A percentile compares a stretch with the other conserved stretches of the same genome.
phyloP scores from a whole-genome alignment of 208 protist species.

The Trypanosoma scelopori region DNA sequence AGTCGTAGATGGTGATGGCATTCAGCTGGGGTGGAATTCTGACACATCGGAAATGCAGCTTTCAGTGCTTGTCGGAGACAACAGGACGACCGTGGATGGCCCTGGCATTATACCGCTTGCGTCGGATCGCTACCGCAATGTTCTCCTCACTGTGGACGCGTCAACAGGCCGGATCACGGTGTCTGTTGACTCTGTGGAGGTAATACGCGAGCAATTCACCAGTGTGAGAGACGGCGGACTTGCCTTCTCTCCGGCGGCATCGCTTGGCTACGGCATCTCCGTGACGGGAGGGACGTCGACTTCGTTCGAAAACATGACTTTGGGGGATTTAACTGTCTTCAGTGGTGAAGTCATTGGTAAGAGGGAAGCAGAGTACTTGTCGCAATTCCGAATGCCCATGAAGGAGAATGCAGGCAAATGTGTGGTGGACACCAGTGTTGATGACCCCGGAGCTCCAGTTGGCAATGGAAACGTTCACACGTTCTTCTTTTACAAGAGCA shows the following conservation, averaged over 20 bases:
- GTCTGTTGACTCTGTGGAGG: constrained; percentile 12
- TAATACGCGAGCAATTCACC: background rate
- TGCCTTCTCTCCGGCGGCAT: constrained; percentile 5
- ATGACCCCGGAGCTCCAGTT: background rate
- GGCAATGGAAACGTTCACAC: constrained; percentile 3
- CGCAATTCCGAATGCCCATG: constrained; percentile 9
- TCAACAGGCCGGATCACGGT: constrained; percentile 4
- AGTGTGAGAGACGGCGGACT: background rate
- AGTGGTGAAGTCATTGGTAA: background rate
- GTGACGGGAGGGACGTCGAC: background rate
- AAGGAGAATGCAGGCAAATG: background rate
- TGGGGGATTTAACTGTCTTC: constrained; percentile 12
- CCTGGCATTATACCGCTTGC: constrained; percentile 12
- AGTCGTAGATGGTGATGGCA: constrained; percentile 3
- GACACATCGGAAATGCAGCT: background rate
- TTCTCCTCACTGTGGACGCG: constrained; percentile 12
- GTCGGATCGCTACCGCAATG: constrained; percentile 3
- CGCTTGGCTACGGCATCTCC: constrained; percentile 13
- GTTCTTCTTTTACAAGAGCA: constrained; percentile 13
- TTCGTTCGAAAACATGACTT: background rate
- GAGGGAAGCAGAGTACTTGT: constrained; percentile 5
- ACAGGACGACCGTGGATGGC: background rate
- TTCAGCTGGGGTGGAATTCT: constrained; percentile 13
- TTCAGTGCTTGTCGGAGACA: background rate
- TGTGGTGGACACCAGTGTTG: constrained; percentile 3